These are phyloP conservation scores for Amanita phalloides DNA, from an alignment of 768 basidiomycete genomes.

Conservation along the genomic window DNA sequence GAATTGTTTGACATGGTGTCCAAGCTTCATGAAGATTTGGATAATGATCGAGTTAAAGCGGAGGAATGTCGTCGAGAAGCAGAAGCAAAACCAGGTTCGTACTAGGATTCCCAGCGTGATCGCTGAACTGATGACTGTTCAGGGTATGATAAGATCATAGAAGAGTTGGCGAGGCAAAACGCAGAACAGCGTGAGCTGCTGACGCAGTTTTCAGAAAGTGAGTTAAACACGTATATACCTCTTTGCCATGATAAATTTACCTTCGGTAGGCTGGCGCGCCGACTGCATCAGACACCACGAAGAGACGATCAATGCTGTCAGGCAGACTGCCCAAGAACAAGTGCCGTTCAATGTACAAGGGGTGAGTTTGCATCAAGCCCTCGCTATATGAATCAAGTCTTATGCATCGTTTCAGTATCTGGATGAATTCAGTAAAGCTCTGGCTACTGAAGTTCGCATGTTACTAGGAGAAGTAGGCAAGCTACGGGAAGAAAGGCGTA, in stretches of 20 bases:
- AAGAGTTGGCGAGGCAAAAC: conserved; percentile 49
- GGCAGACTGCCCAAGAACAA: conserved; percentile 62
- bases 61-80: conserved; percentile 44
- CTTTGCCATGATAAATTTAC: neutral
- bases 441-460: conserved; percentile 77
- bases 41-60: conserved; percentile 34
- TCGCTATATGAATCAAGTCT: neutral
- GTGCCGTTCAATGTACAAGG: conserved; percentile 79
- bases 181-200: conserved; percentile 49
- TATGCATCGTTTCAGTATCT: conserved; percentile 43
- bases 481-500: conserved; percentile 68
- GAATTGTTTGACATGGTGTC: conserved; percentile 54
- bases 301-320: conserved; percentile 58
- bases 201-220: conserved; percentile 43
- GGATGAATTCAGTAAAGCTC: conserved; percentile 78
- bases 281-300: conserved; percentile 56
- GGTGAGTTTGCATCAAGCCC: conserved; percentile 30
- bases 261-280: conserved; percentile 48
- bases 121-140: conserved; percentile 6
- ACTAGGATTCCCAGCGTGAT: conserved; percentile 6
- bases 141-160: conserved; percentile 54
- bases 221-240: conserved; percentile 15
- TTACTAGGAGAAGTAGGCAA: conserved; percentile 77
- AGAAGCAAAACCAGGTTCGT: conserved; percentile 47
- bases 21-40: conserved; percentile 45